These are phyloP conservation scores for Xylariales sp. DNA, from an alignment of 2,329 filamentous ascomycete species.

Conservation along the genomic window DNA sequence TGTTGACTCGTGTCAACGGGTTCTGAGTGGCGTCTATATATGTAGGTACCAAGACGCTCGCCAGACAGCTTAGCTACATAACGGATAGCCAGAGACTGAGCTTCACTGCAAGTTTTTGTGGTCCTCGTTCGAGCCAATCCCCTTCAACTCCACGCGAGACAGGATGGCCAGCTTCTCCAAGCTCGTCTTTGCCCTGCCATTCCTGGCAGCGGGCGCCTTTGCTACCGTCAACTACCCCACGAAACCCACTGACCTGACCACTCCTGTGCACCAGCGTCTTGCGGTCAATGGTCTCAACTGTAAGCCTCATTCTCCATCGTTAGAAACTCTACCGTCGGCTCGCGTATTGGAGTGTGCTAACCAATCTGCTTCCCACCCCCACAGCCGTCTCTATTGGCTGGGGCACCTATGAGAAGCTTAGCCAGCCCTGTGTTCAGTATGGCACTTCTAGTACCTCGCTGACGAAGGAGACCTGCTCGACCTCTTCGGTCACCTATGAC, in stretches of 20 bases:
- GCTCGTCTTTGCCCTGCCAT: constrained; percentile 18
- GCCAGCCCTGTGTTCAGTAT: constrained; percentile 45
- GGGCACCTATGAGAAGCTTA: constrained; percentile 49
- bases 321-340: constrained; percentile 3
- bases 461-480: constrained; percentile 36
- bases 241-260: constrained; percentile 44
- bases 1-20: too few relatives aligned
- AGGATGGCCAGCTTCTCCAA: constrained; percentile 18
- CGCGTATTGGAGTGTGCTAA: background rate
- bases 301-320: constrained; percentile 20
- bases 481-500: constrained; percentile 42
- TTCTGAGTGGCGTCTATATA: too few relatives aligned
- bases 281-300: constrained; percentile 44
- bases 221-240: constrained; percentile 34
- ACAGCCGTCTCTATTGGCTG: constrained; percentile 49
- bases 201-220: constrained; percentile 19
- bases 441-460: constrained; percentile 38
- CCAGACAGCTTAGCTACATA: too few relatives aligned
- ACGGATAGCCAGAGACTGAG: too few relatives aligned
- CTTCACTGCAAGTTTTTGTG: too few relatives aligned
- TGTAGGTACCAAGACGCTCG: too few relatives aligned
- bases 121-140: too few relatives aligned
- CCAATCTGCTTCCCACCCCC: background rate
- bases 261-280: constrained; percentile 49
- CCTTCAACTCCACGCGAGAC: background rate